phyloP scores from a whole-genome alignment of 169 alveolate species.

The Eimeria necatrix region DNA sequence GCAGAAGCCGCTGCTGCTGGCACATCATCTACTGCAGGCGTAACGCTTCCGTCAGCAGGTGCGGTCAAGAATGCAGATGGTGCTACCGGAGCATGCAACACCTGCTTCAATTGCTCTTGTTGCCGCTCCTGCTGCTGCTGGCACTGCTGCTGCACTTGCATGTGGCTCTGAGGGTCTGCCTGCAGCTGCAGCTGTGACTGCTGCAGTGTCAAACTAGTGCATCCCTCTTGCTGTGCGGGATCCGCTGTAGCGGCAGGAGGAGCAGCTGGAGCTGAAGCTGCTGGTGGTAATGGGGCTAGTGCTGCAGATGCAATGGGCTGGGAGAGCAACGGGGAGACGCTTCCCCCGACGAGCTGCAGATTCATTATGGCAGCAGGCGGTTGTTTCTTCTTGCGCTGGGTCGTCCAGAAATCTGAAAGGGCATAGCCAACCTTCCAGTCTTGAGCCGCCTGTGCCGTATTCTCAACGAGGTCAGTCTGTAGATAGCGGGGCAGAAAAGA shows the following conservation, averaged over 20 bases:
- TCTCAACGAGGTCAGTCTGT: constrained; percentile 20
- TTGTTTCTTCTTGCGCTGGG: constrained; percentile 19
- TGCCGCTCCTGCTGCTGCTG: constrained; percentile 26
- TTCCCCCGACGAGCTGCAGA: neutral
- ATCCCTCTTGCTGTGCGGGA: neutral
- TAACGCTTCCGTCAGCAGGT: neutral
- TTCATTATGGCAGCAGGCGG: neutral
- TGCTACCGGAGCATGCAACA: neutral
- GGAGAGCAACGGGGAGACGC: neutral
- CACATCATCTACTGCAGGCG: neutral
- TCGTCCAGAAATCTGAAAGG: constrained; percentile 21
- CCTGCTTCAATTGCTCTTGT: neutral
- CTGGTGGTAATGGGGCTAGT: neutral
- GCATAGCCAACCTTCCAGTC: constrained; percentile 12
- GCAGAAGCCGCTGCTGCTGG: neutral
- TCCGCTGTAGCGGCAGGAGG: neutral
- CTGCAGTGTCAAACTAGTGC: constrained; percentile 29
- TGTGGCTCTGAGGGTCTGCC: neutral
- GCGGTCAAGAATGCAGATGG: neutral
- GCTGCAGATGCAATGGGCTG: neutral
- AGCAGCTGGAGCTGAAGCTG: neutral
- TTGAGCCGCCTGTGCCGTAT: constrained; percentile 23
- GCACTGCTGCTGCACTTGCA: neutral
- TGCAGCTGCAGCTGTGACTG: constrained; percentile 33
- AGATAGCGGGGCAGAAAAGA: neutral